These are phyloP conservation scores for Fraxinus cuspidata DNA, from an alignment of 257 asterid species.

Conservation along the genomic window DNA sequence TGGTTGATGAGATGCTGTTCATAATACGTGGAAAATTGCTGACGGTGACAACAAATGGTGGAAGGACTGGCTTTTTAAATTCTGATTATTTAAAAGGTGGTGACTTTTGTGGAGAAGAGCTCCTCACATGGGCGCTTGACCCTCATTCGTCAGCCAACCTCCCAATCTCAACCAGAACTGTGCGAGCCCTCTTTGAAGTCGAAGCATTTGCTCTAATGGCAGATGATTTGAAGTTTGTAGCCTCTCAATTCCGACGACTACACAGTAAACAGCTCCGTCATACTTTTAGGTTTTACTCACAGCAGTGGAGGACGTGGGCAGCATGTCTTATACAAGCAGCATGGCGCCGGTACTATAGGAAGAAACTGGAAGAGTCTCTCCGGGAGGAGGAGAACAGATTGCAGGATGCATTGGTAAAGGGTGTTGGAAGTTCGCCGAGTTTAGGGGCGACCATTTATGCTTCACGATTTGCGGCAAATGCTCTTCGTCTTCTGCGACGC, in stretches of 20 bases:
- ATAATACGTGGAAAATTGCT: constrained; percentile 85
- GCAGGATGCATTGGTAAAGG: constrained; percentile 74
- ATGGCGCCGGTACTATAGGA: constrained; percentile 77
- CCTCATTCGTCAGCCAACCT: constrained; percentile 84
- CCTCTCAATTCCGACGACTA: constrained; percentile 86
- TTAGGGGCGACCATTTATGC: constrained; percentile 92
- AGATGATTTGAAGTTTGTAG: constrained; percentile 84
- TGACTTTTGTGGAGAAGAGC: constrained; percentile 99
- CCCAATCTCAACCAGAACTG: constrained; percentile 93
- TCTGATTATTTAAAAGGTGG: constrained; percentile 83
- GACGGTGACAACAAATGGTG: constrained; percentile 89
- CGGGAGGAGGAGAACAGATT: constrained; percentile 72
- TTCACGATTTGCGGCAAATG: constrained; percentile 90
- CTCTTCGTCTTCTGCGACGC: constrained; percentile 65
- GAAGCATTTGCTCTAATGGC: constrained; percentile 94
- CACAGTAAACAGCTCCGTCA: constrained; percentile 95
- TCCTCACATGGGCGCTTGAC: constrained; percentile 95
- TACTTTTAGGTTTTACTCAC: constrained; percentile 90
- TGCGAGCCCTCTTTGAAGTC: constrained; percentile 84
- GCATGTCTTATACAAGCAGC: constrained; percentile 96
- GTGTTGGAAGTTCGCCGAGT: constrained; percentile 68
- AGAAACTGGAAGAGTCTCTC: constrained; percentile 82
- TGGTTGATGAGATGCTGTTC: constrained; percentile 91
- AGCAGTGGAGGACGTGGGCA: constrained; percentile 99
- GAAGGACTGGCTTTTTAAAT: constrained; percentile 91